phyloP scores from a whole-genome alignment of 2,329 filamentous ascomycete species.

The Periconia sp. region DNA sequence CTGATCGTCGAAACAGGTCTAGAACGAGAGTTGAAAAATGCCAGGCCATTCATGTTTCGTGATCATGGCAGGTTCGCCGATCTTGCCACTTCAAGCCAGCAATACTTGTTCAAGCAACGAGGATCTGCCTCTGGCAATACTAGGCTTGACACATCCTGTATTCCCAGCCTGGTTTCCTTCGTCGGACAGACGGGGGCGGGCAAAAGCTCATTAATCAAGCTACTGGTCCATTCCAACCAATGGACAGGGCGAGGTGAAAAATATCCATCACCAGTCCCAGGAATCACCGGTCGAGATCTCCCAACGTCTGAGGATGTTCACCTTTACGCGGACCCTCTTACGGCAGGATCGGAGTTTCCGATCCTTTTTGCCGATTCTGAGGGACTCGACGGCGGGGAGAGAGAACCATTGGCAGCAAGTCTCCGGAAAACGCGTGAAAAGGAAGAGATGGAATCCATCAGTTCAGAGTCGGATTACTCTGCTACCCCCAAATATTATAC shows the following conservation, averaged over 20 bases:
- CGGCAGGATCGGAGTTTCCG: constrained; percentile 46
- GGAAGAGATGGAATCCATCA: constrained; percentile 5
- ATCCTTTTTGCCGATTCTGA: constrained; percentile 61
- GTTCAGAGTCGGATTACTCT: constrained; percentile 19
- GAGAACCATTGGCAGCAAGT: constrained; percentile 36
- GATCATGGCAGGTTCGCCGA: constrained; percentile 17
- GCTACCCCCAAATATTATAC: constrained; percentile 53
- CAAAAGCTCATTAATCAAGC: constrained; percentile 58
- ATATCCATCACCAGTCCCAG: constrained; percentile 29
- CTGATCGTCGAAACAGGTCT: constrained; percentile 20
- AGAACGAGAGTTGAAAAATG: constrained; percentile 21
- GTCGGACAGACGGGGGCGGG: constrained; percentile 56
- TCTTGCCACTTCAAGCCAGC: constrained; percentile 12
- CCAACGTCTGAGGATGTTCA: constrained; percentile 39
- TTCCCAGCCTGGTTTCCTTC: constrained; percentile 51
- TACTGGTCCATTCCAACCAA: constrained; percentile 51
- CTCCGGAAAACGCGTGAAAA: constrained; percentile 47
- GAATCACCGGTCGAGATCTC: constrained; percentile 8
- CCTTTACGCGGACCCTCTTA: constrained; percentile 58
- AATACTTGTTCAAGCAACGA: constrained; percentile 7
- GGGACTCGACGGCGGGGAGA: constrained; percentile 58
- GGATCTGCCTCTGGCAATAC: background rate
- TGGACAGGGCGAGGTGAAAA: constrained; percentile 23
- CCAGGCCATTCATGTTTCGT: constrained; percentile 14
- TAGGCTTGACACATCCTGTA: constrained; percentile 12